These are phyloP conservation scores for Huntiella abstrusa DNA, from an alignment of 2,329 filamentous ascomycete species.

Conservation along the genomic window DNA sequence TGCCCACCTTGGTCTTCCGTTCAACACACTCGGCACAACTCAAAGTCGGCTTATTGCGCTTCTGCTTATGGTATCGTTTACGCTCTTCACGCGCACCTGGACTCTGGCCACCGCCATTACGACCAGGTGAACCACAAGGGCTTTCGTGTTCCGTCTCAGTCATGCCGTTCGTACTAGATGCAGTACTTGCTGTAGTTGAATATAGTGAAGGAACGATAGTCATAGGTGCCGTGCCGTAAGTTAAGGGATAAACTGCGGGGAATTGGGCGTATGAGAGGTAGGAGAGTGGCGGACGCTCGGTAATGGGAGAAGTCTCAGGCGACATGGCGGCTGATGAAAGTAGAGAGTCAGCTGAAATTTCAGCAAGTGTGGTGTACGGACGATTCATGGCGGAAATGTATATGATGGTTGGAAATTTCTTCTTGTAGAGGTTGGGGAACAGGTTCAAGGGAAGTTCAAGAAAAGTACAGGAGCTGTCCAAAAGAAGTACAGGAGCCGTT, in stretches of 20 bases:
- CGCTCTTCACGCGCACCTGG: conserved; percentile 1
- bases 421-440: not conserved
- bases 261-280: conserved; percentile 4
- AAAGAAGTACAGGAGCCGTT: not conserved
- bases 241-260: not conserved
- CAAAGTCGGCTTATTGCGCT: conserved; percentile 66
- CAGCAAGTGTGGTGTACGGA: conserved; percentile 3
- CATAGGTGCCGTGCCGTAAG: not conserved
- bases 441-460: not conserved
- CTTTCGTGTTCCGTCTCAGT: not conserved
- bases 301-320: conserved; percentile 5
- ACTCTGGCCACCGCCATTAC: conserved; percentile 2
- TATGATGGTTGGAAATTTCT: not conserved
- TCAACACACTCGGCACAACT: conserved; percentile 67
- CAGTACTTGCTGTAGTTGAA: not conserved
- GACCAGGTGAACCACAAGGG: conserved; percentile 1
- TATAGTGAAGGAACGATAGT: not conserved
- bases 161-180: not conserved
- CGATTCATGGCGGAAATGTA: conserved; percentile 6
- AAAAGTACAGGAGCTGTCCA: too few relatives aligned
- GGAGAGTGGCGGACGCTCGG: conserved; percentile 2
- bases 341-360: not conserved
- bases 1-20: conserved; percentile 54
- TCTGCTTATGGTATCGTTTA: conserved; percentile 47
- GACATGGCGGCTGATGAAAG: not conserved